Evolutionary conservation across 768 basidiomycete genomes (phyloP).

Genomic region (Suillus americanus): DNA sequence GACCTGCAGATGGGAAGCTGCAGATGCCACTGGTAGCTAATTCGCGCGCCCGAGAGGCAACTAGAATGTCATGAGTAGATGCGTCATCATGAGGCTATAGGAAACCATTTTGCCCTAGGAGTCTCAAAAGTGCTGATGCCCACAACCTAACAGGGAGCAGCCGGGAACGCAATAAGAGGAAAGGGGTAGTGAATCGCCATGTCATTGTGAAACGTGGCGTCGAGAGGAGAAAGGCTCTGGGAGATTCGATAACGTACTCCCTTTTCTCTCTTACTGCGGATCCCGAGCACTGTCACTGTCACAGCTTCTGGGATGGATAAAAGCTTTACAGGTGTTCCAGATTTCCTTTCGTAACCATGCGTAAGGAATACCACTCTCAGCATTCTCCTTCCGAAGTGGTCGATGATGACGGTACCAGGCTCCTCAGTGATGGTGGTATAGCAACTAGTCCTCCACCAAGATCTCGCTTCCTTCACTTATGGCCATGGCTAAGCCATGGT

Average conservation of each 20-base stretch:
- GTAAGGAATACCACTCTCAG: neutral
- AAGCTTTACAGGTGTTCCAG: neutral
- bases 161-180: neutral
- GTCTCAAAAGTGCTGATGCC: neutral
- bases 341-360: neutral
- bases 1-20: neutral
- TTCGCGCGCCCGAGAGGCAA: neutral
- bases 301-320: neutral
- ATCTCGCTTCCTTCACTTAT: neutral
- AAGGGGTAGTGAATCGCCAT: neutral
- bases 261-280: neutral
- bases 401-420: neutral
- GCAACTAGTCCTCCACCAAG: neutral
- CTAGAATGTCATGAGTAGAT: neutral
- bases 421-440: neutral
- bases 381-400: neutral
- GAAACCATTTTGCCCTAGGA: neutral
- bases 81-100: neutral
- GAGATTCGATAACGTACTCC: neutral
- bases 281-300: no score
- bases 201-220: neutral
- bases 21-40: neutral
- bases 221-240: neutral
- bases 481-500: constrained; percentile 8
- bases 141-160: neutral